These are phyloP conservation scores for Asclepias syriaca DNA, from an alignment of 257 asterid genomes.

Conservation along the genomic window DNA sequence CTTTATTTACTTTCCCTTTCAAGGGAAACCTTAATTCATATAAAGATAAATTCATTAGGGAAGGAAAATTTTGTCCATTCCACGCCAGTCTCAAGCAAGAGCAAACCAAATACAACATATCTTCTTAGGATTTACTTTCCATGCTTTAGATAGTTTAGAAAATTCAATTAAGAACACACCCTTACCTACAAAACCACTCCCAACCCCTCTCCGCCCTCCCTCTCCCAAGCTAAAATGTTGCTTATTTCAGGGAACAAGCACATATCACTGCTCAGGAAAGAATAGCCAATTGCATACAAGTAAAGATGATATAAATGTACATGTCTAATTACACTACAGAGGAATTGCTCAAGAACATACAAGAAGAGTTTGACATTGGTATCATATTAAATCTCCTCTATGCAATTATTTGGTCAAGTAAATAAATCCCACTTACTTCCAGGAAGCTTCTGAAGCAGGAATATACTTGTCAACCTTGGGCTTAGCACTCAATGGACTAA, in stretches of 20 bases:
- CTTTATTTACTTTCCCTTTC: too few relatives aligned
- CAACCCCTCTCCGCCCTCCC: background rate
- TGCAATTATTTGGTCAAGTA: background rate
- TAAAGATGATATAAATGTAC: background rate
- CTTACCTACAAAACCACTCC: background rate
- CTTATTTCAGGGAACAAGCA: background rate
- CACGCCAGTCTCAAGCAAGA: background rate
- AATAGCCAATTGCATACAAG: background rate
- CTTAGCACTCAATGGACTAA: constrained; percentile 10
- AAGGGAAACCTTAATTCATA: background rate
- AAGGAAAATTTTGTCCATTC: background rate
- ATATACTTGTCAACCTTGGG: constrained; percentile 13
- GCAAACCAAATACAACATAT: background rate
- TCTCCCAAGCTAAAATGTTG: background rate
- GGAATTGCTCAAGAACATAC: background rate
- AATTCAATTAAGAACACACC: background rate
- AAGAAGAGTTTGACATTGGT: background rate
- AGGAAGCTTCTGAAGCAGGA: constrained; percentile 45
- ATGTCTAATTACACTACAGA: background rate
- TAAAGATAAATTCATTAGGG: background rate
- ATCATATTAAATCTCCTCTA: background rate
- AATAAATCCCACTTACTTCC: constrained; percentile 50
- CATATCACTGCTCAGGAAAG: background rate
- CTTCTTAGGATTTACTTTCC: background rate
- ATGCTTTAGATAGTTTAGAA: background rate